Percentiles rank a stretch among this genome's conserved stretches.
These are phyloP conservation scores for Pichia pseudocactophila DNA, from an alignment of 805 yeast genomes.

Conservation along the genomic window DNA sequence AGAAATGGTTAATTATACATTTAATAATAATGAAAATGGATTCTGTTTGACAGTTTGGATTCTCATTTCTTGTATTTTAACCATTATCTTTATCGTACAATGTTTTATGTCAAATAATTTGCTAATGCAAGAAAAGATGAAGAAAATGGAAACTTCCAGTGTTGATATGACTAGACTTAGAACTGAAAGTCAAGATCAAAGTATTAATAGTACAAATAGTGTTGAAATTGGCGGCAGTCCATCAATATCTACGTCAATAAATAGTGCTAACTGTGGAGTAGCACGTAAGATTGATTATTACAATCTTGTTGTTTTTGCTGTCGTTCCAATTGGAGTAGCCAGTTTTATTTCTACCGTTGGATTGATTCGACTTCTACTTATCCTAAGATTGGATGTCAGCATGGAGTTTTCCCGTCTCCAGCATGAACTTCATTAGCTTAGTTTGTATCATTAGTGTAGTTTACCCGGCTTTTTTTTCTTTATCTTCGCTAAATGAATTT, in stretches of 20 bases:
- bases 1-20: constrained; percentile 54
- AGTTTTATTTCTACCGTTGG: constrained; percentile 90
- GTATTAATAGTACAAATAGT: background rate
- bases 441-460: too few relatives aligned
- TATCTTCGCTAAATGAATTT: background rate
- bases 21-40: constrained; percentile 51
- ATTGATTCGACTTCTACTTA: constrained; percentile 62
- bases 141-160: constrained; percentile 3
- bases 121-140: constrained; percentile 30
- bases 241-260: background rate
- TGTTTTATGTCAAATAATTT: constrained; percentile 78
- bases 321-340: constrained; percentile 95
- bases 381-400: constrained; percentile 57
- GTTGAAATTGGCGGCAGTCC: background rate
- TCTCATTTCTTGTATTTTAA: constrained; percentile 73
- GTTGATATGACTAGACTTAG: background rate
- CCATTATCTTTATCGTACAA: constrained; percentile 74
- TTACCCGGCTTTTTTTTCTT: background rate
- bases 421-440: background rate
- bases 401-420: constrained; percentile 12
- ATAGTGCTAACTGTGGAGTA: constrained; percentile 1
- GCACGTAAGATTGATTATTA: constrained; percentile 74
- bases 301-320: constrained; percentile 89
- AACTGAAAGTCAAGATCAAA: background rate
- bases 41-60: constrained; percentile 88